These are phyloP conservation scores for Coix lacrymajobi DNA, from an alignment of 176 grass and related monocot genomes.

Conservation along the genomic window DNA sequence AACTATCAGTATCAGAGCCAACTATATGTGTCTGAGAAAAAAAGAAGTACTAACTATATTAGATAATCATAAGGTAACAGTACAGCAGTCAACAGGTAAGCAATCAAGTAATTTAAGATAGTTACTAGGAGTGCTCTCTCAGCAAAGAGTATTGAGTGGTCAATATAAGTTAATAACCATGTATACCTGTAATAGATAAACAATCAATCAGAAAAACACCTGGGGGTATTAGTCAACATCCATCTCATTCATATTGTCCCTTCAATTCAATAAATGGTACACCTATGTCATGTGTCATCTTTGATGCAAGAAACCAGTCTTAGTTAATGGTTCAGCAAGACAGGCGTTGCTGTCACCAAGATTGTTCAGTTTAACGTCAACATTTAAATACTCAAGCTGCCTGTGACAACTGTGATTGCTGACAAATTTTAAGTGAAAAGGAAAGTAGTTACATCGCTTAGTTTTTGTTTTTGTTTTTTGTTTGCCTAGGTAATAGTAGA, in stretches of 20 bases:
- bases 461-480: neutral
- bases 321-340: neutral
- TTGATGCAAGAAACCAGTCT: neutral
- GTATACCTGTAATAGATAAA: neutral
- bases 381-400: neutral
- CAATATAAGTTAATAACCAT: neutral
- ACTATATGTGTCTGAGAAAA: neutral
- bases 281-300: neutral
- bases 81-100: neutral
- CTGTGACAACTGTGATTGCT: neutral
- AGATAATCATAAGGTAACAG: neutral
- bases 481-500: slow-evolving; percentile 64
- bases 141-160: neutral
- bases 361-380: neutral
- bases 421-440: neutral
- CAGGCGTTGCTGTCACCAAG: neutral
- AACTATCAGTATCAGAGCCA: neutral
- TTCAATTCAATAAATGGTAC: neutral
- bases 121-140: neutral
- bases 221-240: neutral
- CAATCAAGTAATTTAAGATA: neutral
- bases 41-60: neutral
- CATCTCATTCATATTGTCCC: no score
- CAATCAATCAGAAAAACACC: neutral
- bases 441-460: neutral